A percentile compares a stretch with the other conserved stretches of the same genome.
Conservation (phyloP, 257 asterid species). For the Ajuga chamaepitys region DNA sequence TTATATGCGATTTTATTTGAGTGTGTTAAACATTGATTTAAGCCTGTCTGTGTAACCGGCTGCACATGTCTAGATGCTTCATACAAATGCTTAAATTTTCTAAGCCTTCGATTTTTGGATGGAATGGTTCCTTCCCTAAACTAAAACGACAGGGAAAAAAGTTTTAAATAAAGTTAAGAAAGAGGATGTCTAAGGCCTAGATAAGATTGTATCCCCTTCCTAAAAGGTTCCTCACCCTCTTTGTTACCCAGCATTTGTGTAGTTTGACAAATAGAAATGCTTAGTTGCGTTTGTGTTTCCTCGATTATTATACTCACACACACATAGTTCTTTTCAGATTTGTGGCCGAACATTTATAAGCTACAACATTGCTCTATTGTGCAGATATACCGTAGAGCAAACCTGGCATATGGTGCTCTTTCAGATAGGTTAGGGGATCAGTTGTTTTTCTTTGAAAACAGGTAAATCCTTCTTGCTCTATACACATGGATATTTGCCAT, state of each 20-base stretch:
- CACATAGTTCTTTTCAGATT: not conserved
- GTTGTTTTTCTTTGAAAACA: constrained; percentile 55
- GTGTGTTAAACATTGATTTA: not conserved
- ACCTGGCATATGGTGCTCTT: constrained; percentile 58
- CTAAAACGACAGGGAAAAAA: no score
- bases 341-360: not conserved
- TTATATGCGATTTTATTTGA: not conserved
- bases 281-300: not conserved
- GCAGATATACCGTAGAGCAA: constrained; percentile 78
- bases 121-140: not conserved
- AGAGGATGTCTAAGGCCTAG: not conserved
- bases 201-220: not conserved
- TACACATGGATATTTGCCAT: not conserved
- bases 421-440: constrained; percentile 75
- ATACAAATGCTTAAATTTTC: not conserved
- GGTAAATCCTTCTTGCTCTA: constrained; percentile 33
- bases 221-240: not conserved
- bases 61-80: not conserved
- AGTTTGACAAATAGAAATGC: not conserved
- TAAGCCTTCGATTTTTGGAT: not conserved
- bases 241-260: not conserved
- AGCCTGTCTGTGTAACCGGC: not conserved
- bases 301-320: not conserved
- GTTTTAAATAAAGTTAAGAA: no score
- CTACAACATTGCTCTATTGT: not conserved